phyloP scores from a whole-genome alignment of 192 early-diverging fungal species.

The Phlyctochytrium bullatum region DNA sequence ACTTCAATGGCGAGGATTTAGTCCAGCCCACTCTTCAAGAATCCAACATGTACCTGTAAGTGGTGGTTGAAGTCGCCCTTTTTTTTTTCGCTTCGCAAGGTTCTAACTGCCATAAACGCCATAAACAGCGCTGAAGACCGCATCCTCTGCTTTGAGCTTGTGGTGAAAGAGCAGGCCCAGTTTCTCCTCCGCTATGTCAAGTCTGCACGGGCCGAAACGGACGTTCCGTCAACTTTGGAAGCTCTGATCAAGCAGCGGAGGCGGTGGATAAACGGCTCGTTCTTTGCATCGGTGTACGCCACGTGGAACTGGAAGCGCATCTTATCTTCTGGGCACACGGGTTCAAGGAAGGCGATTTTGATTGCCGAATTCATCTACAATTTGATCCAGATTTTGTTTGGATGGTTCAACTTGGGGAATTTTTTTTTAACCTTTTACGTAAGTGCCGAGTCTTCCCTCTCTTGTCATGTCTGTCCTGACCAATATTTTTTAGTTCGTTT shows the following conservation, averaged over 20 bases:
- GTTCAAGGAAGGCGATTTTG: conserved; percentile 51
- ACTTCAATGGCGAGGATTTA: conserved; percentile 69
- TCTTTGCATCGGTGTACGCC: conserved; percentile 72
- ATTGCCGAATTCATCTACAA: conserved; percentile 68
- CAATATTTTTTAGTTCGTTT: conserved; percentile 15
- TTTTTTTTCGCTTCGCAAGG: conserved; percentile 11
- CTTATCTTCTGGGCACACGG: conserved; percentile 48
- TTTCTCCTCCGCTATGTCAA: conserved; percentile 71
- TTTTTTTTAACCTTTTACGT: conserved; percentile 56
- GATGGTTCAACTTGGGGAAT: conserved; percentile 53
- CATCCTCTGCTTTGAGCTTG: conserved; percentile 81
- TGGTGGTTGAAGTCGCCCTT: conserved; percentile 33
- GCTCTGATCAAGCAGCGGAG: conserved; percentile 79
- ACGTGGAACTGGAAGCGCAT: conserved; percentile 57
- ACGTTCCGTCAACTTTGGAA: conserved; percentile 67
- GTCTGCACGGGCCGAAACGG: conserved; percentile 65
- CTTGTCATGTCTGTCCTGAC: too few relatives aligned
- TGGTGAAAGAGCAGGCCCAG: conserved; percentile 55
- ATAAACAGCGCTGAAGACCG: conserved; percentile 66
- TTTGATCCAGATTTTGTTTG: conserved; percentile 53
- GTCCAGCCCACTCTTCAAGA: conserved; percentile 73
- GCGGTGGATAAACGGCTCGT: conserved; percentile 81
- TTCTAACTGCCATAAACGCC: conserved; percentile 13
- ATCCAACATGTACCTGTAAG: conserved; percentile 44
- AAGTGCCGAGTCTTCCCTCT: conserved; percentile 44